phyloP scores from a whole-genome alignment of 169 alveolate species.

The Plasmodium knowlesi region DNA sequence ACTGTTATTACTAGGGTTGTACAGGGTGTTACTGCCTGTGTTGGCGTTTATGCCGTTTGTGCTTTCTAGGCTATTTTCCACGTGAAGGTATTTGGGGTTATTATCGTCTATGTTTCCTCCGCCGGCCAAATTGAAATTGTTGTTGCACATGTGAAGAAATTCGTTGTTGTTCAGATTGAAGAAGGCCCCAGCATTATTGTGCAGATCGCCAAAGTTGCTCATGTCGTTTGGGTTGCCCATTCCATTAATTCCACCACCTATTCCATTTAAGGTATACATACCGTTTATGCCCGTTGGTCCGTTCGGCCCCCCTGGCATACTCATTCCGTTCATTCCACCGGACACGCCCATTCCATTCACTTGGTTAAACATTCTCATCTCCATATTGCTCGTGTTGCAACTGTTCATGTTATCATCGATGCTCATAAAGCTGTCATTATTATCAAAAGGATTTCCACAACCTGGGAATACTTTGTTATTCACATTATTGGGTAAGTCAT shows the following conservation, averaged over 20 bases:
- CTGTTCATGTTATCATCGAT: constrained; percentile 26
- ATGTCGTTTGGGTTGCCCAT: constrained; percentile 5
- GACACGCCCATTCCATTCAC: neutral
- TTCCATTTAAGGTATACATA: neutral
- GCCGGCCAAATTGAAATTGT: neutral
- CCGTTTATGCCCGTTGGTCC: neutral
- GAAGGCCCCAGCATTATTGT: neutral
- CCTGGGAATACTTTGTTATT: constrained; percentile 16
- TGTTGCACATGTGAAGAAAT: neutral
- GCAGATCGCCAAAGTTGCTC: neutral
- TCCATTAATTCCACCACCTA: neutral
- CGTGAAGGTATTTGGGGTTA: neutral
- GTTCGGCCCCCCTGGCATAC: neutral
- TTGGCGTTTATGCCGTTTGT: neutral
- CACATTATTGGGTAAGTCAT: constrained; percentile 17
- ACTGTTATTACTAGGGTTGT: neutral
- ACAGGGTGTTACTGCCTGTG: neutral
- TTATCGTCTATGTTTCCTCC: neutral
- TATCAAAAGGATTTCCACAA: constrained; percentile 2
- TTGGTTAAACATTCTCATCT: constrained; percentile 4
- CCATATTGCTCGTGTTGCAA: constrained; percentile 13
- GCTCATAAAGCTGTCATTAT: constrained; percentile 29
- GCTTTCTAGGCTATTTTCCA: neutral
- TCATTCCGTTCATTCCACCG: constrained; percentile 2
- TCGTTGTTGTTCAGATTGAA: constrained; percentile 15